Base-by-base conservation (phyloP, 352 stramenopile genomes). In the Globisporangium echinulatum region DNA sequence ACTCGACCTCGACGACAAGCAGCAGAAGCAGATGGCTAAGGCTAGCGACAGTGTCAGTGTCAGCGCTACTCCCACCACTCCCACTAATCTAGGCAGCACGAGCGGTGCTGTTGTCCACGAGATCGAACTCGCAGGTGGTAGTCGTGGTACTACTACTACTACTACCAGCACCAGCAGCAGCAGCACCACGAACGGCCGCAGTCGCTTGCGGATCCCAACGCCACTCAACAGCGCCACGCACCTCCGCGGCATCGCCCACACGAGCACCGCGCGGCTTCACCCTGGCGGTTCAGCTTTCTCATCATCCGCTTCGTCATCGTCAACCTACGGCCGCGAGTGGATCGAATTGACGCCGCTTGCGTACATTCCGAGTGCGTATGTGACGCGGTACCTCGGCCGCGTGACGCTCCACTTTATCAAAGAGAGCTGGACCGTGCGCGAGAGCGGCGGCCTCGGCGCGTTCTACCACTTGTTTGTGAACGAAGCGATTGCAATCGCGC, bases 351-450 rank as follows among this genome's bases (percentile, higher is more conserved):
- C 85, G 13, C 85, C 85, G 9, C 70, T 94, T 10, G 82, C 77
- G 25, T 91, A 91, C 64, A 91, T 94, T 39, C 77, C 81, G 14
- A 69, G 74, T 4, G 82, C 82, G 33, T 79, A 82, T 36, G 82
- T 94, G 37, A 77, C 71, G 4, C 67, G 82, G 7, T 96, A 95
- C 51, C 70, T 95, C 4, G 87, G 87, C 19, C 84, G 86, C 49
- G 86, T 96, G 52, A 95, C 87, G 54, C 63, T 96, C 42, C 87
- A 96, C 62, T 96, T 96, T 39, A 95, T 96, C 64, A 94, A 94
- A 62, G 87, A 96, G 62, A 94, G 83, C 55, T 95, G 85, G 85
- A 92, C 84, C 0, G 87, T 96, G 49, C 82, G 85, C 15, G 87
- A 96, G 61, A 87, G 80, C 49, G 86, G 86, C n/a, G 87, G 85